Conservation (phyloP, 2,329 filamentous ascomycete species). For the Cordyceps javanica region DNA sequence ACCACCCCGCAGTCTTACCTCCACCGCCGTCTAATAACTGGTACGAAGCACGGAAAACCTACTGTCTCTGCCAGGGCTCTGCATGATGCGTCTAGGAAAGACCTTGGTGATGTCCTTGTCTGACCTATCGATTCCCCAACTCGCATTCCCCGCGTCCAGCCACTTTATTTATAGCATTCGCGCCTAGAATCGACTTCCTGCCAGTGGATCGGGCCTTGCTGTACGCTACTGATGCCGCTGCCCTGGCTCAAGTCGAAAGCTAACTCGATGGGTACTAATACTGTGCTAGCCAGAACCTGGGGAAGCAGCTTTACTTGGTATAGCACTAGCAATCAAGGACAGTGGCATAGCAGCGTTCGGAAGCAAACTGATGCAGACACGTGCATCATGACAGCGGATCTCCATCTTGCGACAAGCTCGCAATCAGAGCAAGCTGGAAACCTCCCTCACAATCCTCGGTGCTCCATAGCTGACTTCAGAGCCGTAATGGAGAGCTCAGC, state of each 20-base stretch:
- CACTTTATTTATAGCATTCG: slow-evolving; percentile 3
- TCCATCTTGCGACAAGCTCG: background rate
- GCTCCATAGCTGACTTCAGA: background rate
- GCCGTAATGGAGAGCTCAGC: background rate
- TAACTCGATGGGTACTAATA: slow-evolving; percentile 9
- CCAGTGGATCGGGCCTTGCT: slow-evolving; percentile 1
- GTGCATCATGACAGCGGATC: background rate
- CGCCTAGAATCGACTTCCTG: background rate
- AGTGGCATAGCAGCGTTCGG: background rate
- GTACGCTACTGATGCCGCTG: slow-evolving; percentile 1
- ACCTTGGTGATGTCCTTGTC: background rate
- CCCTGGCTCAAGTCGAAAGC: slow-evolving; percentile 3
- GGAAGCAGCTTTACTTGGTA: background rate
- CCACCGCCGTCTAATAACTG: background rate
- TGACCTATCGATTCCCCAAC: background rate
- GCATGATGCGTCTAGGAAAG: slow-evolving; percentile 3
- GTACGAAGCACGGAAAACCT: background rate
- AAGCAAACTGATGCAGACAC: background rate
- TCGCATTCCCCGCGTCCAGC: background rate
- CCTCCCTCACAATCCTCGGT: background rate
- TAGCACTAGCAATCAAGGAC: background rate
- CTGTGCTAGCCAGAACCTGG: background rate
- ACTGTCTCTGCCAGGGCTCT: background rate
- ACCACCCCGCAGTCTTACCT: slow-evolving; percentile 3
- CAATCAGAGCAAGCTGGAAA: background rate